Evolutionary conservation across 176 grass and related monocot species (phyloP).

Genomic region (Rhynchospora tenuis): DNA sequence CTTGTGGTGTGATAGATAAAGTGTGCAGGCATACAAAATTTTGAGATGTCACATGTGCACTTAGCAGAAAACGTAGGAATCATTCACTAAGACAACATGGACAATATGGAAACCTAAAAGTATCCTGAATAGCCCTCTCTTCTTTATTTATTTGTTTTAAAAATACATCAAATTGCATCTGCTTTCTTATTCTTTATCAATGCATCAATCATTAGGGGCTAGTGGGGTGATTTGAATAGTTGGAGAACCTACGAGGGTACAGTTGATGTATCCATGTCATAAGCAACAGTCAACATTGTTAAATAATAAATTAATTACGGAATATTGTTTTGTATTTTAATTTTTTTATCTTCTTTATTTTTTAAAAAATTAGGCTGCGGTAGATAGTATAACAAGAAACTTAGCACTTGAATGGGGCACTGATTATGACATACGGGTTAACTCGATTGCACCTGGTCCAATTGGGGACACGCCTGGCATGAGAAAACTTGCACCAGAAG

Average conservation of each 20-base stretch:
- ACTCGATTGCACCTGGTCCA: constrained; percentile 80
- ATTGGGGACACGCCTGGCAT: constrained; percentile 76
- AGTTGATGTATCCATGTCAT: background rate
- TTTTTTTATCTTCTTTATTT: background rate
- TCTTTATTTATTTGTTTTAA: background rate
- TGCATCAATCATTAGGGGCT: background rate
- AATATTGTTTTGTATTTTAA: background rate
- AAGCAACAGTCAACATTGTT: background rate
- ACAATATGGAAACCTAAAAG: background rate
- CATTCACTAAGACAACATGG: constrained; percentile 1
- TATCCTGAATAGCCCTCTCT: background rate
- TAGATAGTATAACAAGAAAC: constrained; percentile 90
- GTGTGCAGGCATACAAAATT: background rate
- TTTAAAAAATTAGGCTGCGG: constrained; percentile 46
- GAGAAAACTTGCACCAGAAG: constrained; percentile 90
- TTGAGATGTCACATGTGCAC: background rate
- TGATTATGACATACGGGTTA: constrained; percentile 89
- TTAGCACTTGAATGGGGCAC: constrained; percentile 96
- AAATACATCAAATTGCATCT: background rate
- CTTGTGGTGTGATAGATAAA: background rate
- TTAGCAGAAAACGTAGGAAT: background rate
- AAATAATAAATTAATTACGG: background rate
- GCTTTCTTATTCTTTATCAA: background rate
- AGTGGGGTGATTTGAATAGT: background rate
- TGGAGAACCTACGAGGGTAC: background rate